Conservation (phyloP, 2,329 filamentous ascomycete genomes). For the Bipolaris victoriae region DNA sequence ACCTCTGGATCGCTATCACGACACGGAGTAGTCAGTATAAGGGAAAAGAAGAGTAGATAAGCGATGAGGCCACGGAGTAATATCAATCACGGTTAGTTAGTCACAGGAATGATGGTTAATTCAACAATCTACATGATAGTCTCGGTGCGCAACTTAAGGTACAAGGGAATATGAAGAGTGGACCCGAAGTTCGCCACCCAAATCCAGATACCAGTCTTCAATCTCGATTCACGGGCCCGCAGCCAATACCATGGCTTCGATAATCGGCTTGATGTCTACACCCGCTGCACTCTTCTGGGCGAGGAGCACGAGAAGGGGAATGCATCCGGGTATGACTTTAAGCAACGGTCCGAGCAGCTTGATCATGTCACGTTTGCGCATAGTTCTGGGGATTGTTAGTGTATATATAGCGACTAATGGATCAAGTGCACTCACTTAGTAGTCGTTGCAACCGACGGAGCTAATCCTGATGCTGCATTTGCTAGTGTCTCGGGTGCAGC, state of each 20-base stretch:
- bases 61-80: not conserved
- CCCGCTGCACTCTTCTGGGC: conserved; percentile 33
- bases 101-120: not conserved
- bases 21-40: not conserved
- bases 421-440: conserved; percentile 5
- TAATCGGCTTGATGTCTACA: conserved; percentile 27
- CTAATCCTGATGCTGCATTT: conserved; percentile 9
- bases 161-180: not conserved
- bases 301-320: conserved; percentile 24
- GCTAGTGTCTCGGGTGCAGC: not conserved
- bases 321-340: conserved; percentile 17
- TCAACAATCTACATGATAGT: not conserved
- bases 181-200: conserved; percentile 10
- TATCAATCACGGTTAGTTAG: not conserved
- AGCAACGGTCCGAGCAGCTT: conserved; percentile 9
- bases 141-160: not conserved
- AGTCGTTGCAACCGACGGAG: conserved; percentile 10
- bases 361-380: conserved; percentile 16
- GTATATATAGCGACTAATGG: not conserved
- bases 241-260: conserved; percentile 16
- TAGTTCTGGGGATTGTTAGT: conserved; percentile 7
- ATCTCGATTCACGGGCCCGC: conserved; percentile 13
- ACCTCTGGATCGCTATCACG: not conserved
- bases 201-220: conserved; percentile 7
- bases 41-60: not conserved